phyloP scores from a whole-genome alignment of 2,329 filamentous ascomycete genomes.

The Xylariales sp. region DNA sequence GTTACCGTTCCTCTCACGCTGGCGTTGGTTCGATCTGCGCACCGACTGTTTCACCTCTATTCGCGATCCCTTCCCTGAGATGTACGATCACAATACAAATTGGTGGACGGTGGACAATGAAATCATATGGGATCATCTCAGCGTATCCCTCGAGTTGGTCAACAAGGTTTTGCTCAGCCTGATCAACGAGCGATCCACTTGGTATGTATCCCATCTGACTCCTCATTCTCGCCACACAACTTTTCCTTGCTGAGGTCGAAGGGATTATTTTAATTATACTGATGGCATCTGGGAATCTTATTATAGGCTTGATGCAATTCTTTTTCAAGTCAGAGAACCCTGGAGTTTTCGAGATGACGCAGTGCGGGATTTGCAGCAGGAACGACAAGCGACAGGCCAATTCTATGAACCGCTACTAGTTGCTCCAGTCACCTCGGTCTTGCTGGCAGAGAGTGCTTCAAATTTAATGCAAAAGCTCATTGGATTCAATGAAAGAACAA shows the following conservation, averaged over 20 bases:
- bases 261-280: too few relatives aligned
- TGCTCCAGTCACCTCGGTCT: too few relatives aligned
- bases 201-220: background rate
- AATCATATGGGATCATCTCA: conserved; percentile 5
- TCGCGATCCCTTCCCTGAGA: background rate
- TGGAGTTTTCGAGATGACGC: background rate
- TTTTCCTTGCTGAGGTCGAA: too few relatives aligned
- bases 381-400: too few relatives aligned
- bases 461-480: too few relatives aligned
- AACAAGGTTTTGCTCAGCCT: conserved; percentile 3
- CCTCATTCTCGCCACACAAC: too few relatives aligned
- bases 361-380: background rate
- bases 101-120: conserved; percentile 10
- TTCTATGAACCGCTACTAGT: too few relatives aligned
- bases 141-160: conserved; percentile 4
- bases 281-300: background rate
- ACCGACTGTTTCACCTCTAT: background rate
- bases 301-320: conserved; percentile 1
- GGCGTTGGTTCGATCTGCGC: conserved; percentile 7
- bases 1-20: background rate
- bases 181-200: background rate
- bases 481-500: background rate
- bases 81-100: background rate
- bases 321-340: background rate
- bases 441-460: too few relatives aligned